Percentiles rank a stretch among this genome's conserved stretches.
These are phyloP conservation scores for Talaromyces adpressus DNA, from an alignment of 495 filamentous ascomycete genomes.

Conservation along the genomic window DNA sequence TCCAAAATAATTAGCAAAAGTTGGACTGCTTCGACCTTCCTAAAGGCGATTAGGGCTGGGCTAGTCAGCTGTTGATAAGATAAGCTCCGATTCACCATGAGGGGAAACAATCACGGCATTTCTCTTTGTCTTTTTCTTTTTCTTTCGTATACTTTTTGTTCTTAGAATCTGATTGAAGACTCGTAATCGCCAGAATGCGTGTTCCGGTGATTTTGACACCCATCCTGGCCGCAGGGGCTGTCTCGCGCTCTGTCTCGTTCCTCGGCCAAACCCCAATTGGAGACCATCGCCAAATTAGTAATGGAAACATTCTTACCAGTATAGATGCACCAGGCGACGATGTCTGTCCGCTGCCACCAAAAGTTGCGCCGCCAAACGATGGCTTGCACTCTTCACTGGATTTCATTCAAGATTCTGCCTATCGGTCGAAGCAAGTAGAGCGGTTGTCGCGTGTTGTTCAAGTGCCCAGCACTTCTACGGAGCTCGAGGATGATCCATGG, in stretches of 20 bases:
- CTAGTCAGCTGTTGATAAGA: neutral
- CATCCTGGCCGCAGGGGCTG: neutral
- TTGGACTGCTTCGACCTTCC: neutral
- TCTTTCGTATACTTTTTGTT: neutral
- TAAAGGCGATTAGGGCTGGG: constrained; percentile 3
- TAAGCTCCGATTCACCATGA: neutral
- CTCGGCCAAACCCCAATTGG: constrained; percentile 5
- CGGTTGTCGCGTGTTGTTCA: constrained; percentile 11
- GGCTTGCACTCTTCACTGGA: constrained; percentile 8
- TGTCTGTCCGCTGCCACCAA: constrained; percentile 7
- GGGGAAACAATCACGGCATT: constrained; percentile 1
- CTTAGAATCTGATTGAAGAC: too few relatives aligned
- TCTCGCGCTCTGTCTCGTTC: neutral
- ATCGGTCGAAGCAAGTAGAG: constrained; percentile 7
- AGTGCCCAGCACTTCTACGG: constrained; percentile 9
- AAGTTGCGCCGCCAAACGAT: constrained; percentile 6
- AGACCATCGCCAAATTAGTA: neutral
- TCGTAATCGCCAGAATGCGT: neutral
- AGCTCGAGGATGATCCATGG: constrained; percentile 14
- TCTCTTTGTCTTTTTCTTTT: neutral
- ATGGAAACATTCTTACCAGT: neutral
- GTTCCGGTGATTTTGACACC: neutral
- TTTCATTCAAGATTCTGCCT: neutral
- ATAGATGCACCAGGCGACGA: neutral
- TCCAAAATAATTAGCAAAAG: neutral